Base-by-base conservation (phyloP, 2,329 filamentous ascomycete genomes). In the Colletotrichum godetiae region DNA sequence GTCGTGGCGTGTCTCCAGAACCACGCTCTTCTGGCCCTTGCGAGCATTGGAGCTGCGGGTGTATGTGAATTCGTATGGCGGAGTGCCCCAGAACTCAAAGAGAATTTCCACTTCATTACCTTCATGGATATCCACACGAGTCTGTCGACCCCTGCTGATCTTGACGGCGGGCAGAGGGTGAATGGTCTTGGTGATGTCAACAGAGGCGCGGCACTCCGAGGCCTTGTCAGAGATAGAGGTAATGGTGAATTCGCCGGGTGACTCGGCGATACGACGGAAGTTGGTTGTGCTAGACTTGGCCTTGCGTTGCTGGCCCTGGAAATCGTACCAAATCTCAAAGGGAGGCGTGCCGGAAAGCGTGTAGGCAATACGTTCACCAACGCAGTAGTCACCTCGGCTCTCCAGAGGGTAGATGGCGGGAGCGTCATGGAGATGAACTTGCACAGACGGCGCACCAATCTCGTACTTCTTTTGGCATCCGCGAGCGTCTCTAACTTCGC, bases 61-160 rank as follows among this genome's bases (percentile, higher is more conserved):
- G 82, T 97, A 98, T 70, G 96, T 98, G 81, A 98, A 99, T 83
- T 98, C 97, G 79, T 99, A 99, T 1, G 97, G 97, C 74, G 97
- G 95, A 6, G 94, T 95, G 69, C 97, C 97, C 86, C 94, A 95
- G 84, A 99, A 99, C 78, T 98, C 94, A 78, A 99, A 98, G 8
- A 95, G 86, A 65, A 99, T 95, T 80, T 98, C 94, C 0, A 97
- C 95, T 81, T 97, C 94, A 74, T 95, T 95, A 77, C 97, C 97
- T 85, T 99, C 96, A 81, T 98, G 97, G 75, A 99, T 99, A 80
- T 98, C 97, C 46, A 97, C 92, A 76, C 93, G 91, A 7, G 92
- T 90, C 72, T 94, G 92, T 74, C 90, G 90, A 35, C 97, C 97
- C 78, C 94, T 94, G 79, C 93, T 96, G 76, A 99, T 94, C 77